Base-by-base conservation (phyloP, 2,329 filamentous ascomycete species). In the Bipolaris gigantea region DNA sequence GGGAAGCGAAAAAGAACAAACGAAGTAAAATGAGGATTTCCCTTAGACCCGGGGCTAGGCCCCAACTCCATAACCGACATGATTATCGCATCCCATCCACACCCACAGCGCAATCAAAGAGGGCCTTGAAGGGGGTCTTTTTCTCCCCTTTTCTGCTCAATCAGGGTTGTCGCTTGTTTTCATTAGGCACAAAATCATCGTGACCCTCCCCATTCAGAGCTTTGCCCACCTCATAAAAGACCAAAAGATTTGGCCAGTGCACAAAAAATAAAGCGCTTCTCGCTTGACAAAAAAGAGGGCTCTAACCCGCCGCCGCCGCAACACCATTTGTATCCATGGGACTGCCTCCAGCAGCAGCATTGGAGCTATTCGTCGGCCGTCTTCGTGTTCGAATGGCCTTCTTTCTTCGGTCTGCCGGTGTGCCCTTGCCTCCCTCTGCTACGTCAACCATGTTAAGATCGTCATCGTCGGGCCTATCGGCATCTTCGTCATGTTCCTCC, bases 261-360 rank as follows among this genome's bases (percentile, higher is more conserved):
- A 23, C 13, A 23, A 3, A 13, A 40, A 40, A 40, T 23, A 19
- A 19, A 23, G 13, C 21, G 21, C 38, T 40, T 40, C 38, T 40
- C 23, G 19, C 11, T 25, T 40, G 19, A 36, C 8, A 19, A 36
- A 16, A 23, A 23, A 45, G 13, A 6, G 35, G n/a, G 9, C 15
- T 50, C 59, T 65, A 66, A 39, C 59, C 64, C 10, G 58, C 70
- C 23, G 62, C 70, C 36, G 60, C 66, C 13, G 65, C 69, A 16
- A 72, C 65, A 30, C 73, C 73, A 32, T 75, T 75, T 7, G 73
- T 75, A 56, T 76, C 74, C 73, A 76, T 75, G 0, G 74, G 73
- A 60, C 73, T 75, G 11, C 71, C 73, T 25, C 60, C 66, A 4
- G 59, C 66, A 10, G 57, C 62, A 27, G 57, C 62, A 33, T 61